Percentiles rank a stretch among this genome's conserved stretches.
Evolutionary conservation across 805 yeast genomes (phyloP).

Genomic region (Metschnikowia shivogae): DNA sequence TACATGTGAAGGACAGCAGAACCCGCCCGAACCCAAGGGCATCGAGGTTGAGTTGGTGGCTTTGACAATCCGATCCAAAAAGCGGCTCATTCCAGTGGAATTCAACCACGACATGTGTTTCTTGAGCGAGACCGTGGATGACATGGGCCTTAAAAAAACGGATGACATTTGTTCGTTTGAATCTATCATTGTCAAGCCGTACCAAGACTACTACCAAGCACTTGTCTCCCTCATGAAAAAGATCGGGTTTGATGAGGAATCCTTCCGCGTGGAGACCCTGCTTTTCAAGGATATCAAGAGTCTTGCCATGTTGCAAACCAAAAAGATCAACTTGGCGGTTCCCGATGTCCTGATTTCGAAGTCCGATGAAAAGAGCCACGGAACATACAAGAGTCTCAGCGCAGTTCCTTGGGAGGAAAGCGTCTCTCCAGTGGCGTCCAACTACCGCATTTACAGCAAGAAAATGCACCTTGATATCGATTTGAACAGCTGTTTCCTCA

Average conservation of each 20-base stretch:
- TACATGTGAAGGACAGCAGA: slow-evolving; percentile 16
- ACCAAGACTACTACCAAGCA: slow-evolving; percentile 24
- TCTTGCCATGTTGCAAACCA: slow-evolving; percentile 31
- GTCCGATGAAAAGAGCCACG: slow-evolving; percentile 15
- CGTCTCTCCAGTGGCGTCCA: slow-evolving; percentile 8
- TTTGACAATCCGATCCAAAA: slow-evolving; percentile 32
- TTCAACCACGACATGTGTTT: slow-evolving; percentile 39
- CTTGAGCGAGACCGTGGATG: slow-evolving; percentile 28
- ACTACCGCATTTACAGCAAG: slow-evolving; percentile 24
- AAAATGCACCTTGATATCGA: slow-evolving; percentile 28
- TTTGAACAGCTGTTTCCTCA: slow-evolving; percentile 26
- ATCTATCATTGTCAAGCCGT: slow-evolving; percentile 30
- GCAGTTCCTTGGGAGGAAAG: slow-evolving; percentile 28
- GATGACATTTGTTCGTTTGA: slow-evolving; percentile 27
- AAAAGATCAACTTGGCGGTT: slow-evolving; percentile 30
- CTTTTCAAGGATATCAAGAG: slow-evolving; percentile 34
- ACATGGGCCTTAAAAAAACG: slow-evolving; percentile 20
- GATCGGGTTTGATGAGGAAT: slow-evolving; percentile 29
- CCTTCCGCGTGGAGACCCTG: slow-evolving; percentile 31
- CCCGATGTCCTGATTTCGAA: slow-evolving; percentile 18
- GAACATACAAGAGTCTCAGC: slow-evolving; percentile 20
- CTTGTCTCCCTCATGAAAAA: slow-evolving; percentile 27
- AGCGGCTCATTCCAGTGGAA: slow-evolving; percentile 37
- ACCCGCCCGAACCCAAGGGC: slow-evolving; percentile 32
- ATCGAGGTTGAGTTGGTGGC: slow-evolving; percentile 33